These are phyloP conservation scores for Pseudocercospora pini-densiflorae DNA, from an alignment of 2,329 filamentous ascomycete genomes.

Conservation along the genomic window DNA sequence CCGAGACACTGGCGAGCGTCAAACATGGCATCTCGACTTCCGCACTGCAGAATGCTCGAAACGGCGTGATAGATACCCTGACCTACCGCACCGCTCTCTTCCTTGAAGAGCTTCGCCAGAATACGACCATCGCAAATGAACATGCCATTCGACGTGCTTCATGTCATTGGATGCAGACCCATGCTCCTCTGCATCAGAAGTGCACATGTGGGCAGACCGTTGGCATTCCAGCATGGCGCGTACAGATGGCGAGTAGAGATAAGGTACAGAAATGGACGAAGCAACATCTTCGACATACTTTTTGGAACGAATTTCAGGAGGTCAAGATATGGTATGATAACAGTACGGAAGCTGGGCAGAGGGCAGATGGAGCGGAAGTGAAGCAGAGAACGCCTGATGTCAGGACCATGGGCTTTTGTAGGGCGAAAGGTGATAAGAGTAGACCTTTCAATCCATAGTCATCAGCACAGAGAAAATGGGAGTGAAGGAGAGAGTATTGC, in stretches of 20 bases:
- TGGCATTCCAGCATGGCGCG: not conserved
- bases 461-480: too few relatives aligned
- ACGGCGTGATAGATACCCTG: not conserved
- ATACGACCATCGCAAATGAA: not conserved
- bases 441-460: not conserved
- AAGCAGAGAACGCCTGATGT: conserved; percentile 1
- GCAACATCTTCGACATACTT: not conserved
- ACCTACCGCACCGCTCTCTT: not conserved
- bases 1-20: not conserved
- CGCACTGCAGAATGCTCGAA: not conserved
- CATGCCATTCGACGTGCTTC: not conserved
- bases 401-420: not conserved
- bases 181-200: not conserved
- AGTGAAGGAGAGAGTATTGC: too few relatives aligned
- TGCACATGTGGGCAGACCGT: not conserved
- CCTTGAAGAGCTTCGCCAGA: not conserved
- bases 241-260: not conserved
- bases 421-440: not conserved
- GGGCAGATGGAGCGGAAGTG: not conserved
- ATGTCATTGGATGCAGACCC: not conserved
- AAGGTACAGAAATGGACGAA: not conserved
- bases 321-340: not conserved
- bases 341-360: not conserved
- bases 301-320: not conserved
- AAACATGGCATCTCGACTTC: not conserved